These are phyloP conservation scores for Crithidia mellificae DNA, from an alignment of 208 protist genomes.

Conservation along the genomic window DNA sequence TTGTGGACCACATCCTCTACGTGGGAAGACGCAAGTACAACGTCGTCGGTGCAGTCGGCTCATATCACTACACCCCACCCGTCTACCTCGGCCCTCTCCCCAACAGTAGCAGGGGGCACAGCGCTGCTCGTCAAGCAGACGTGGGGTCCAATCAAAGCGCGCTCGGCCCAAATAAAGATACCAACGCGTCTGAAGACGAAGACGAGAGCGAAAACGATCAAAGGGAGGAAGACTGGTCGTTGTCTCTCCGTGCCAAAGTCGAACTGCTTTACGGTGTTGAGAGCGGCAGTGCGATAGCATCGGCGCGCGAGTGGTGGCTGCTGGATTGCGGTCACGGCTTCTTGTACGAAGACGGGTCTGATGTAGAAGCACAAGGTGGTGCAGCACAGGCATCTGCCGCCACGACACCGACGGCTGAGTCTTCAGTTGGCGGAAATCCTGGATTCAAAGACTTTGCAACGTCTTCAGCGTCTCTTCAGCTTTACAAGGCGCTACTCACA, in stretches of 20 bases:
- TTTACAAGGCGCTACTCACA: conserved; percentile 35
- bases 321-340: conserved; percentile 74
- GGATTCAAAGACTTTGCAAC: background rate
- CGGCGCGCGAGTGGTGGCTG: conserved; percentile 52
- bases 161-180: too few species aligned
- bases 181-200: too few species aligned
- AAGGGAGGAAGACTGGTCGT: conserved; percentile 12
- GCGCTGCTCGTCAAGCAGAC: too few species aligned
- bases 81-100: conserved; percentile 50
- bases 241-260: conserved; percentile 17
- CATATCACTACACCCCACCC: conserved; percentile 83
- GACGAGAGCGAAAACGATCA: background rate
- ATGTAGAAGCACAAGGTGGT: background rate
- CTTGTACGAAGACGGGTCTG: conserved; percentile 35
- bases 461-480: conserved; percentile 37
- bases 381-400: too few species aligned
- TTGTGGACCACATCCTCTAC: conserved; percentile 81
- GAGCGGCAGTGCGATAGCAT: too few species aligned
- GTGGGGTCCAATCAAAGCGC: too few species aligned
- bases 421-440: too few species aligned
- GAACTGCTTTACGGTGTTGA: conserved; percentile 19
- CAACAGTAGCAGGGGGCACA: too few species aligned
- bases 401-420: too few species aligned
- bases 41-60: conserved; percentile 79
- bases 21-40: conserved; percentile 81